Conservation (phyloP, 1,284 basidiomycete genomes). For the Naganishia cerealis region DNA sequence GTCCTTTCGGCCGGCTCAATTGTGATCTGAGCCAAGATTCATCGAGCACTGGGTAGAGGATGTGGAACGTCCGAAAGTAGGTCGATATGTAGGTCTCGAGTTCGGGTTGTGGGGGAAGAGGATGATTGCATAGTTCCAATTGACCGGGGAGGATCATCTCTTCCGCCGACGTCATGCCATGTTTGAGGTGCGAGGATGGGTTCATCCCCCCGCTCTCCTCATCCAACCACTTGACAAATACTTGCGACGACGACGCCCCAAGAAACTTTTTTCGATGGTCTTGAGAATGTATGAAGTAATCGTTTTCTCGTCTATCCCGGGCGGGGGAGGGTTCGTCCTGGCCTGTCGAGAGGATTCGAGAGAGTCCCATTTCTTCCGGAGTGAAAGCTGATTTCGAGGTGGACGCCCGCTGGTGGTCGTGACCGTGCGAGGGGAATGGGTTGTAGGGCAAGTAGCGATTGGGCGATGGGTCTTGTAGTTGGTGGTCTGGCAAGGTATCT, state of each 20-base stretch:
- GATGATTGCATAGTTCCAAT: slow-evolving; percentile 3
- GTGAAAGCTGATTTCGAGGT: not conserved
- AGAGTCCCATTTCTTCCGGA: not conserved
- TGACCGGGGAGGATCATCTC: slow-evolving; percentile 15
- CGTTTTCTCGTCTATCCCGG: not conserved
- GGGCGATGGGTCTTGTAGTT: not conserved
- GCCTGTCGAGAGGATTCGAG: not conserved
- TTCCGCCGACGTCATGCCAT: slow-evolving; percentile 10
- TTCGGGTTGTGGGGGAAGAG: not conserved
- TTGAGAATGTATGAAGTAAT: slow-evolving; percentile 11
- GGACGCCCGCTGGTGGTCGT: not conserved
- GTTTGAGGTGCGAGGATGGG: slow-evolving; percentile 11
- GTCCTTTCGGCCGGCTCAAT: not conserved
- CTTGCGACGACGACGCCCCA: slow-evolving; percentile 8
- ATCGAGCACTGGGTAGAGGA: slow-evolving; percentile 7
- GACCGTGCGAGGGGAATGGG: not conserved
- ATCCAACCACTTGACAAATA: slow-evolving; percentile 17
- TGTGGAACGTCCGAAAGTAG: slow-evolving; percentile 13
- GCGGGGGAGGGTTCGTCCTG: not conserved
- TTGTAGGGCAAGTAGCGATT: not conserved
- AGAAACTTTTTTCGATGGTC: slow-evolving; percentile 17
- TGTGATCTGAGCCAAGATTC: slow-evolving; percentile 11
- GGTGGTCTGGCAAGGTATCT: not conserved
- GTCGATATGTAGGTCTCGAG: slow-evolving; percentile 8
- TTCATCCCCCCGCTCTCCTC: not conserved